Evolutionary conservation across 2,329 filamentous ascomycete genomes (phyloP), one percentile per base, ranked within the genome.

Genomic region (Colletotrichum eremochloae): DNA sequence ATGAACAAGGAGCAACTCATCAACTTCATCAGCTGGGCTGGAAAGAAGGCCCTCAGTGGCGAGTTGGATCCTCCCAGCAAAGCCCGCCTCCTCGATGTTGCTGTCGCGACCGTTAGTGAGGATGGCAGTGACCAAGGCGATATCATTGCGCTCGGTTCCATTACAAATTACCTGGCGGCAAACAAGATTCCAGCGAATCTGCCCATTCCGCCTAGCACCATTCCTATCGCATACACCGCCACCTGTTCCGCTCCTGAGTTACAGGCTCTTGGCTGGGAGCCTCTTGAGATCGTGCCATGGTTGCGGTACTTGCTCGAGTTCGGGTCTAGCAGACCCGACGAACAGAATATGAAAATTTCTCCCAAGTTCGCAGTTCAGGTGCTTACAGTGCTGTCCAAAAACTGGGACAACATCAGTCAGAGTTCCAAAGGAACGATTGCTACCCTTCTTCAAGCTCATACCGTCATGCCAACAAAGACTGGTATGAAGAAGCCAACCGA

Each of bases 401-500:
- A 93, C 75, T 99, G 95, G 94, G 96, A 98, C 61, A 88, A 88
- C n/a, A 82, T 97, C 20, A 92, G 90, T 74, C 85, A 85, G 56
- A 84, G 84, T 3, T 91, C 92, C 2, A 96, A 92, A 79, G 85
- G 87, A 24, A 89, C 88, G 0, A 86, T 97, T 5, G 83, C 89
- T 9, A 84, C 88, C 20, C 82, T 94, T 5, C 84, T 98, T 3
- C 88, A 90, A 65, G 84, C 87, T 2, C 87, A 92, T 62, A 89
- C 94, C 0, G 89, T 97, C 38, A 94, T 99, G 78, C 96, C 96
- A 0, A 98, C 96, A 0, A 98, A 94, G 79, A 83, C 92, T 75
- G 96, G 96, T 9, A 97, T 99, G 95, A 92, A 87, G 76, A 93
- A 89, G 76, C 96, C 96, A 5, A 84, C 86, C 3, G 95, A 98